Percentiles rank a stretch among this genome's conserved stretches.
Evolutionary conservation across 768 basidiomycete species (phyloP).

Genomic region (Rhizopogon rudus): DNA sequence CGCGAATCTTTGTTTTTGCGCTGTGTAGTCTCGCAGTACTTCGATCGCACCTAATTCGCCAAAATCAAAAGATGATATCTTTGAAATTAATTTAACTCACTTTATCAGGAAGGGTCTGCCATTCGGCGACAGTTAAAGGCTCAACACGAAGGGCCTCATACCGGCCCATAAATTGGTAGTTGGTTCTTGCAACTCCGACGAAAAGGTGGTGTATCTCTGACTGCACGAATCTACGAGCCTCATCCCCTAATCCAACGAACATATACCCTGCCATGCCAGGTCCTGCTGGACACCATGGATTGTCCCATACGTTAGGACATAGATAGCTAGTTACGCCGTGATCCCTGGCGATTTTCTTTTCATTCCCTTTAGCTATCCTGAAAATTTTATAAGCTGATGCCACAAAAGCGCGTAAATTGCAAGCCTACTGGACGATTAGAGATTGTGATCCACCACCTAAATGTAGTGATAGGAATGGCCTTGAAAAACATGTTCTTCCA

Average conservation of each 20-base stretch:
- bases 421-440: slow-evolving; percentile 1
- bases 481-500: background rate
- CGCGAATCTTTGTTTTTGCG: slow-evolving; percentile 33
- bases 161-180: slow-evolving; percentile 35
- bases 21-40: slow-evolving; percentile 35
- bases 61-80: slow-evolving; percentile 3
- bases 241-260: slow-evolving; percentile 48
- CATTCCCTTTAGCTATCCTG: slow-evolving; percentile 21
- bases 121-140: slow-evolving; percentile 40
- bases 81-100: slow-evolving; percentile 25
- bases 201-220: slow-evolving; percentile 42
- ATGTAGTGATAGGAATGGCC: background rate
- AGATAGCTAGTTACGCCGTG: slow-evolving; percentile 34
- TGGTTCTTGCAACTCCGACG: slow-evolving; percentile 32
- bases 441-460: slow-evolving; percentile 1
- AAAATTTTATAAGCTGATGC: background rate
- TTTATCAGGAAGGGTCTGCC: slow-evolving; percentile 34
- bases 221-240: slow-evolving; percentile 35
- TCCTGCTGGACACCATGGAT: slow-evolving; percentile 47
- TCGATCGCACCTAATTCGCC: background rate
- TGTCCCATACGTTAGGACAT: slow-evolving; percentile 46
- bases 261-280: slow-evolving; percentile 52
- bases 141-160: slow-evolving; percentile 32
- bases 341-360: slow-evolving; percentile 10
- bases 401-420: no score